These are phyloP conservation scores for Cyberlindnera mississippiensis DNA, from an alignment of 805 yeast species.

Conservation along the genomic window DNA sequence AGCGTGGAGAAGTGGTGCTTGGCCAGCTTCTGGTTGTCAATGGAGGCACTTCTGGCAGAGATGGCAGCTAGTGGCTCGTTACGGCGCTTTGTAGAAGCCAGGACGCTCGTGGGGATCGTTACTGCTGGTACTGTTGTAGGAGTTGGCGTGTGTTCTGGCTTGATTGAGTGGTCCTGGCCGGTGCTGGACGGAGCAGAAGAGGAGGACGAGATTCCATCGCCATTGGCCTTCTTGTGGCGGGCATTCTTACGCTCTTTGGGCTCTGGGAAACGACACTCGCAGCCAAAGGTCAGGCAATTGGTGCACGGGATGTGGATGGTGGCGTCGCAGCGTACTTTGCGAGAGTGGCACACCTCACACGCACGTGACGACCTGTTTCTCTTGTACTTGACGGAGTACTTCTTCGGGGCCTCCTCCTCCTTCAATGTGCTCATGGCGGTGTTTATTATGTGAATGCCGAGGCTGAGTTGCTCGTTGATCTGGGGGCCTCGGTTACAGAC, in stretches of 20 bases:
- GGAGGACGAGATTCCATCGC: background rate
- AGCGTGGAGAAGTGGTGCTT: slow-evolving; percentile 22
- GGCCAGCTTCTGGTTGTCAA: slow-evolving; percentile 25
- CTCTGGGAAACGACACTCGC: slow-evolving; percentile 68
- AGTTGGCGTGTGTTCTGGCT: background rate
- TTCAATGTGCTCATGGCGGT: background rate
- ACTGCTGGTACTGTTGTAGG: background rate
- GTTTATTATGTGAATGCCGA: background rate
- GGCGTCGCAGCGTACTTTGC: slow-evolving; percentile 81
- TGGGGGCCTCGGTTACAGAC: too few species aligned
- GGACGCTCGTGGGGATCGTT: slow-evolving; percentile 16
- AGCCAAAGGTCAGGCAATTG: slow-evolving; percentile 67
- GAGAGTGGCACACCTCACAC: slow-evolving; percentile 70
- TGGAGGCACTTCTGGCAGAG: slow-evolving; percentile 29
- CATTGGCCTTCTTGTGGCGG: slow-evolving; percentile 21
- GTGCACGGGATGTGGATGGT: slow-evolving; percentile 56
- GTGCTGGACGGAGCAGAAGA: background rate
- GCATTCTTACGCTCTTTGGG: slow-evolving; percentile 42
- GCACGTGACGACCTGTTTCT: slow-evolving; percentile 59
- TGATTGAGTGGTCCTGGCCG: background rate
- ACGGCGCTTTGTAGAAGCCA: slow-evolving; percentile 23
- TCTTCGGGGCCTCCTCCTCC: slow-evolving; percentile 17
- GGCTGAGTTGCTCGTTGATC: too few species aligned
- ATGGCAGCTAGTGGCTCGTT: slow-evolving; percentile 33
- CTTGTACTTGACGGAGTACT: slow-evolving; percentile 43